Percentiles rank a stretch among this genome's conserved stretches.
Evolutionary conservation across 1,139 yeast species (phyloP).

Genomic region (Saccharomycopsis crataegensis): DNA sequence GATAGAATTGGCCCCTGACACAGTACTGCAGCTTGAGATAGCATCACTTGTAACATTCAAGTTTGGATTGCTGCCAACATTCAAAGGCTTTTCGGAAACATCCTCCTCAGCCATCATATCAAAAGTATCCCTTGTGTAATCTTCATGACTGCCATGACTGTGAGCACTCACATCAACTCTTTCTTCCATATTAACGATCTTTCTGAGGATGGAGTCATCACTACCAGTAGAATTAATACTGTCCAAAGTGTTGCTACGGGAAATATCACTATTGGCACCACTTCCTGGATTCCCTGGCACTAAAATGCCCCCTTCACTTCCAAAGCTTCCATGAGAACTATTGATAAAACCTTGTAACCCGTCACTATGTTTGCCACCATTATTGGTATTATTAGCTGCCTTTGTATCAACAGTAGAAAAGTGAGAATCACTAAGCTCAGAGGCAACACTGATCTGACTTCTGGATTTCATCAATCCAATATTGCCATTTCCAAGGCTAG

Average conservation of each 20-base stretch:
- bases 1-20: background rate
- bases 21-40: background rate
- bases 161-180: background rate
- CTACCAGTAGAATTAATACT: constrained; percentile 6
- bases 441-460: background rate
- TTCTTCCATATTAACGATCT: constrained; percentile 16
- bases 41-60: background rate
- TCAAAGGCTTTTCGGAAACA: constrained; percentile 3
- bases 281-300: background rate
- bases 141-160: too few relatives aligned
- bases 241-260: constrained; percentile 13
- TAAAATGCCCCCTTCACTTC: background rate
- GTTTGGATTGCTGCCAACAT: background rate
- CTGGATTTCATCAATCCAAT: background rate
- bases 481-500: background rate
- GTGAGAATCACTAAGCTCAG: background rate
- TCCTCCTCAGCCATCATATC: background rate
- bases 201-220: constrained; percentile 12
- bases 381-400: background rate
- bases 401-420: background rate
- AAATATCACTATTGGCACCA: background rate
- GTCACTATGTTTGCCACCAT: background rate
- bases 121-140: background rate
- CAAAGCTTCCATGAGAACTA: background rate
- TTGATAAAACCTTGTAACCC: background rate